These are phyloP conservation scores for Lactarius sp. DNA, from an alignment of 768 basidiomycete genomes.

Conservation along the genomic window DNA sequence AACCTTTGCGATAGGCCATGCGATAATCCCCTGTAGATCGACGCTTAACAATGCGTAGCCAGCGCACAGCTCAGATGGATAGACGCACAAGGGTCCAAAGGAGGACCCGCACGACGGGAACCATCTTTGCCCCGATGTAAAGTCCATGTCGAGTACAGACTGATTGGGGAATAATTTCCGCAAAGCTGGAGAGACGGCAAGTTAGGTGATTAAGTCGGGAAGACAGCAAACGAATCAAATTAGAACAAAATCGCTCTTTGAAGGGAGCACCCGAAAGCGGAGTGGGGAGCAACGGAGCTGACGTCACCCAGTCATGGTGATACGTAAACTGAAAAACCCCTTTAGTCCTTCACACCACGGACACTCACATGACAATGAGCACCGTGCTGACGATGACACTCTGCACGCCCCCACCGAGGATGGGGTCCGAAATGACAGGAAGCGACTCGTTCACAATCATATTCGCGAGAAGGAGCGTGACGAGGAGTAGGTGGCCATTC, in stretches of 20 bases:
- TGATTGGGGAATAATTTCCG: slow-evolving; percentile 90
- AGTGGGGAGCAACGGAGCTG: not conserved
- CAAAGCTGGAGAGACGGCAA: slow-evolving; percentile 48
- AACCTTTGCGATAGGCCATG: slow-evolving; percentile 84
- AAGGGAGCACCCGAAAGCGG: not conserved
- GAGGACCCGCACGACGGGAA: slow-evolving; percentile 56
- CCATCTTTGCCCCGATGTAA: slow-evolving; percentile 86
- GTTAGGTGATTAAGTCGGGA: not conserved
- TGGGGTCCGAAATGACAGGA: slow-evolving; percentile 74
- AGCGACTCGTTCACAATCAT: slow-evolving; percentile 91
- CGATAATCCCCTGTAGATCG: slow-evolving; percentile 52
- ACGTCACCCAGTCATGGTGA: slow-evolving; percentile 1
- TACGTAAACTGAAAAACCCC: not conserved
- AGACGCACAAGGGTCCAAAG: slow-evolving; percentile 61
- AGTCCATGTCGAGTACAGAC: slow-evolving; percentile 90
- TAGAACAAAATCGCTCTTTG: not conserved
- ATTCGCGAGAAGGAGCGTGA: slow-evolving; percentile 78
- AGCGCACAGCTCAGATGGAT: not conserved
- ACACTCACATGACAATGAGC: slow-evolving; percentile 79
- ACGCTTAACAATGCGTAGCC: not conserved
- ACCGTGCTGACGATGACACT: slow-evolving; percentile 80
- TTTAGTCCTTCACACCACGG: not conserved
- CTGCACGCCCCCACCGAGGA: slow-evolving; percentile 73
- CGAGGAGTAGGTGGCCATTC: slow-evolving; percentile 78
- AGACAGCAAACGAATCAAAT: not conserved